These are phyloP conservation scores for Dendrobium huoshanense DNA, from an alignment of 106 monocot species.

Conservation along the genomic window DNA sequence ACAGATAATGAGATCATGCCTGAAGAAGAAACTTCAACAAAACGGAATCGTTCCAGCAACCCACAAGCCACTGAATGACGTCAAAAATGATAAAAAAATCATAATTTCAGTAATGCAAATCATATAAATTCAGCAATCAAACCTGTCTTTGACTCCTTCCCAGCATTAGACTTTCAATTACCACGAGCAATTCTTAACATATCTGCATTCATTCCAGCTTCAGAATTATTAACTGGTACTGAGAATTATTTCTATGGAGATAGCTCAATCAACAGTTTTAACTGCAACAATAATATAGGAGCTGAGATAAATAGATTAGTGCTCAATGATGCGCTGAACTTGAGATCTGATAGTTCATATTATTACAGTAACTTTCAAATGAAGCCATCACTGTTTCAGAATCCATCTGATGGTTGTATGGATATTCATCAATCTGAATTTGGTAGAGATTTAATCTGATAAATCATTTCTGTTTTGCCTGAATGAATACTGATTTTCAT, in stretches of 20 bases:
- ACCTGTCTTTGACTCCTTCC: slow-evolving; percentile 29
- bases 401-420: not conserved
- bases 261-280: not conserved
- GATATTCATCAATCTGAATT: not conserved
- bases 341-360: not conserved
- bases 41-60: slow-evolving; percentile 37
- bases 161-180: slow-evolving; percentile 6
- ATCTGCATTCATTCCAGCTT: not conserved
- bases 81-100: not conserved
- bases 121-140: not conserved
- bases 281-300: slow-evolving; percentile 1
- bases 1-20: slow-evolving; percentile 44
- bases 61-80: slow-evolving; percentile 26
- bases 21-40: slow-evolving; percentile 50
- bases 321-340: slow-evolving; percentile 5
- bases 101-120: not conserved
- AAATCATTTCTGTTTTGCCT: not conserved
- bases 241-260: slow-evolving; percentile 2
- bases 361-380: not conserved
- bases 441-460: not conserved
- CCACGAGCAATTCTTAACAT: not conserved
- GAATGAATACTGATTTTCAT: not conserved
- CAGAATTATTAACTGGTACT: not conserved
- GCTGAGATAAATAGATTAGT: not conserved
- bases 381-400: not conserved